Base-by-base conservation (phyloP, 2,329 filamentous ascomycete genomes). In the Aspergillus eucalypticola region DNA sequence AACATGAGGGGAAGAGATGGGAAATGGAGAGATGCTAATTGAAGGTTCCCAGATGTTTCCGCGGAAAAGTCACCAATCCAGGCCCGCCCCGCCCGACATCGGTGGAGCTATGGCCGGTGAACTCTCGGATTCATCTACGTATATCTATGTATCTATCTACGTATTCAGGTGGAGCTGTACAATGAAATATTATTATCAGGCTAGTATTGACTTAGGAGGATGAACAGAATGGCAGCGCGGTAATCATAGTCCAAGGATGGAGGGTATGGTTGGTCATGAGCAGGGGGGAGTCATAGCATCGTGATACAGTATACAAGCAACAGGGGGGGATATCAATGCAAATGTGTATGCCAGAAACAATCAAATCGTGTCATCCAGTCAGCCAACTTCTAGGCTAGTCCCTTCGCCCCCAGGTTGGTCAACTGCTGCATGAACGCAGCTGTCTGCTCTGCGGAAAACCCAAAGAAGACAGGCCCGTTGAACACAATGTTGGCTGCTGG, bases 391-490 rank as follows among this genome's bases (percentile, higher is more conserved):
- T 50, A 32, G 46, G 11, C 46, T 7, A 21, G 11, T 25, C 54
- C 54, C 23, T 62, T 62, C 17, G 66, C 60, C 19, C 64, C 64
- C 48, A 64, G 19, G 4, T 60, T 62, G 11, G 66, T 67, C 19
- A 79, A 83, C 58, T 86, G 82, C 66, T 90, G 87, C 80, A 96
- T 84, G 54, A 96, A 83, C 57, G 86, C 82, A 23, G 91, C 84
- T n/a, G 91, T 90, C 72, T 96, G 88, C 61, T 96, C 91, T 62
- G 92, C 85, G 8, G 89, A 87, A 70, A 96, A 97, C 0, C 94
- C 94, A 68, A 98, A 91, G 71, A 97, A 97, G 0, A 97, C 92
- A 0, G 94, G 94, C 0, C 94, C 94, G 8, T 91, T 96, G 71
- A 97, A 96, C 0, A 96, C 82, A 85, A 97, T 90, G 67, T 90